Evolutionary conservation across 2,329 filamentous ascomycete species (phyloP).

Genomic region (Colletotrichum somersetense): DNA sequence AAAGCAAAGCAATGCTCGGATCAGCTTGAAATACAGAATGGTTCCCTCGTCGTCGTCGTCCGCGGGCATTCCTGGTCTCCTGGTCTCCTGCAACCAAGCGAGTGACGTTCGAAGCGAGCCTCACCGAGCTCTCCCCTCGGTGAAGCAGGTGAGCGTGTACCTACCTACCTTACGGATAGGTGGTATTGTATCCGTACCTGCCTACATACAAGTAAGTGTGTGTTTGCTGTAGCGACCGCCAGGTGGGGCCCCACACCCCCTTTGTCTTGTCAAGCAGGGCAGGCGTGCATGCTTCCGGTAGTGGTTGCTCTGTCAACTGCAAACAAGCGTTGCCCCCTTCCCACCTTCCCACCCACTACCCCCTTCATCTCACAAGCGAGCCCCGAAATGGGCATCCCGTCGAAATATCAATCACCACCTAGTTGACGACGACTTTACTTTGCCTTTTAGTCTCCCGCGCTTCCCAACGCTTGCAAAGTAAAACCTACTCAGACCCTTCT

Average conservation of each 20-base stretch:
- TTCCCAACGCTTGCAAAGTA: slow-evolving; percentile 15
- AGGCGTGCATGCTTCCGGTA: slow-evolving; percentile 17
- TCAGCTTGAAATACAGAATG: neutral
- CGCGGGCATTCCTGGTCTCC: neutral
- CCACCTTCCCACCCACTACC: slow-evolving; percentile 19
- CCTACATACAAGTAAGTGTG: neutral
- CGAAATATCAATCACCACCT: slow-evolving; percentile 29
- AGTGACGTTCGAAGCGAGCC: neutral
- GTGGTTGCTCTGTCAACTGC: slow-evolving; percentile 41
- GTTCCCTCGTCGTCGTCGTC: neutral
- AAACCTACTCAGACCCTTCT: neutral
- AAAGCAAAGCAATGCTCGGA: neutral
- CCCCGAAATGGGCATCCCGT: slow-evolving; percentile 38
- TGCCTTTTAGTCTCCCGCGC: slow-evolving; percentile 16
- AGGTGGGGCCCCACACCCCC: slow-evolving; percentile 24
- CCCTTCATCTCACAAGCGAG: slow-evolving; percentile 43
- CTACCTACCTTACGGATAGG: too few relatives aligned
- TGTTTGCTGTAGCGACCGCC: slow-evolving; percentile 39
- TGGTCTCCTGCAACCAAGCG: neutral
- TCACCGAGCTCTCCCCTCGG: slow-evolving; percentile 9
- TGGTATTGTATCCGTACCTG: too few relatives aligned
- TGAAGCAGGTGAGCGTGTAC: slow-evolving; percentile 20
- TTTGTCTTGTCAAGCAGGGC: slow-evolving; percentile 31
- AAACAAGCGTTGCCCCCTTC: slow-evolving; percentile 40
- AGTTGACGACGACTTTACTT: slow-evolving; percentile 24